Evolutionary conservation across 1,139 yeast genomes (phyloP), one percentile per base, ranked within the genome.

Genomic region (Saccharomycopsis crataegensis): DNA sequence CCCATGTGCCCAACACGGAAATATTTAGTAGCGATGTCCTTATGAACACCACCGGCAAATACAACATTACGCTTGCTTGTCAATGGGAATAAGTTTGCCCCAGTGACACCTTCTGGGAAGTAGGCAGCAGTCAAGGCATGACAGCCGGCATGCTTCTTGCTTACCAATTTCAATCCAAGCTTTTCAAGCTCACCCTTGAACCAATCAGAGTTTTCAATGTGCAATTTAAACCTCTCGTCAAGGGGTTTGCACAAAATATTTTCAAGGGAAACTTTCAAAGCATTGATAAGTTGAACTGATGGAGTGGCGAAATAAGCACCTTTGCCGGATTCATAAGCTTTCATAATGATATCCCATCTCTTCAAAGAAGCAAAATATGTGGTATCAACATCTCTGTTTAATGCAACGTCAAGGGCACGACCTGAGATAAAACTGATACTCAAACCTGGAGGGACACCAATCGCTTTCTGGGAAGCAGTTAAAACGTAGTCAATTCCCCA

Each of bases 1-100:
- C 97, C 97, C 98, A 91, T 91, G 71, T 91, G 98, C 37, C 98
- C 98, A 58, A 91, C 83, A 71, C 98, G 82, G 74, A 91, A 88
- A 73, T 90, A 90, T 68, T 85, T 83, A 56, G 86, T 79, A 49
- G 82, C 85, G 63, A 89, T 81, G 28, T 82, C 88, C 70, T 82
- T 84, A 72, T 87, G 94, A 61, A 91, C 83, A 58, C 97, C 98
- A 52, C 95, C 95, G 49, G 98, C 96, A 53, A 91, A 79, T 36
- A 85, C 82, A 64, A 86, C 80, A n/a, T 91, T 87, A 64, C 81
- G 79, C 43, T 70, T 70, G 17, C 54, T 33, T 8, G 52, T 46
- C 59, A 74, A 71, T 40, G 77, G 67, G 52, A 81, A 69, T 54
- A 89, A 75, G 52, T 82, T 83, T 14, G 83, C 75, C 44, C 94